Evolutionary conservation across 345 rosid genomes (phyloP), one percentile per base, ranked within the genome.

Genomic region (Corymbia maculata): DNA sequence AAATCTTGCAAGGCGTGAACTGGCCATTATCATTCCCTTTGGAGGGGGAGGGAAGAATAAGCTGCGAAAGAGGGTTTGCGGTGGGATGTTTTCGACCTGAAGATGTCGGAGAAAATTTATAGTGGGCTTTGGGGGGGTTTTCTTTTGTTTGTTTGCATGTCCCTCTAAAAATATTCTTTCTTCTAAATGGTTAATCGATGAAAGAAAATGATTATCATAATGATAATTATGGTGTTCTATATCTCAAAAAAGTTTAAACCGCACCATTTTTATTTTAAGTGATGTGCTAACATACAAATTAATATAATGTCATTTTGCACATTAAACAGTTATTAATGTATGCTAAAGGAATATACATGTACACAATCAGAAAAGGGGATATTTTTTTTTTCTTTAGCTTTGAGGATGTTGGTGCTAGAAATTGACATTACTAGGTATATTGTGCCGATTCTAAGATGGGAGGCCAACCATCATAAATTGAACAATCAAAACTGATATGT

Each of bases 1-100:
- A 86, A 95, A 95, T 92, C 95, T 95, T 12, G 96, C 92, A 2
- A 94, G 70, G 86, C 96, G 88, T 8, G 97, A 89, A 89, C 80
- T 97, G 19, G 96, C 97, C 99, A 96, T 96, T 75, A 4, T 36
- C 82, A 17, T 75, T 36, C 4, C 47, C 82, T 19, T 75, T 44
- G 53, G 57, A 49, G 49, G 49, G 47, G 44, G 26, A 36, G 47
- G 61, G 61, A 75, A 75, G 82, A 75, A 75, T 70, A 11, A 17
- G 80, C 80, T 70, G 47, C 36, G 47, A 70, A 70, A 19, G 80
- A 70, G 80, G 24, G 24, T 36, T 70, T 70, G 4, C 47, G 24
- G 47, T 70, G 80, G 79, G 80, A 70, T 70, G 80, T 24, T 36
- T 36, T 36, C 9, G 80, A 70, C 36, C 36, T 36, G 47, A 36